Evolutionary conservation across 257 asterid genomes (phyloP).

Genomic region (Voacanga thouarsii): DNA sequence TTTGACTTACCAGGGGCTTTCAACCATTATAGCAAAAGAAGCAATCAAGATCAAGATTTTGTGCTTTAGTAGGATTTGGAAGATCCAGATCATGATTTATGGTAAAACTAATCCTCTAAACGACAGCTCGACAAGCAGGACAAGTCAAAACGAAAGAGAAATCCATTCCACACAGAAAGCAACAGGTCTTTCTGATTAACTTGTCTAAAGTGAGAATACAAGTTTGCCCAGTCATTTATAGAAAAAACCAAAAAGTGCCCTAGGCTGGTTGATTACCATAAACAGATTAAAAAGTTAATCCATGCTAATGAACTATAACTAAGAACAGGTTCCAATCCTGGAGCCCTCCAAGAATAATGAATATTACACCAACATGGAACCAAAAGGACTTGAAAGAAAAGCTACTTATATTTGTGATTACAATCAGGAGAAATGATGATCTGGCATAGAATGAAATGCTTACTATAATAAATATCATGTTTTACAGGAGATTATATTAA

Average conservation of each 20-base stretch:
- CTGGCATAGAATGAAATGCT: neutral
- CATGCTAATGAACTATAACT: neutral
- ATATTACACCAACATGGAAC: neutral
- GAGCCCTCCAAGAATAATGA: neutral
- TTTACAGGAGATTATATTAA: neutral
- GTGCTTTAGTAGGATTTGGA: neutral
- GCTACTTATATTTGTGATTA: neutral
- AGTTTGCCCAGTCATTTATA: too few species aligned
- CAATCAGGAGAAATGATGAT: neutral
- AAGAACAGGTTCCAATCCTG: neutral
- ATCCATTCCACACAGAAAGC: neutral
- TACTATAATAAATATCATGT: neutral
- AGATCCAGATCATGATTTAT: neutral
- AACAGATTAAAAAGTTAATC: neutral
- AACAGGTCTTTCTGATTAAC: neutral
- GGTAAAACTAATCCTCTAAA: neutral
- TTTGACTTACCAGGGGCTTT: neutral
- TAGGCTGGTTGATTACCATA: neutral
- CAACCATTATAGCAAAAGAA: neutral
- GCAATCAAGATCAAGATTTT: neutral
- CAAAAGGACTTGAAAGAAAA: neutral
- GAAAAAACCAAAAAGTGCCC: neutral
- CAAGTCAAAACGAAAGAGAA: neutral
- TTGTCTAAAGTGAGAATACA: neutral
- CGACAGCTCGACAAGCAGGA: neutral